phyloP scores from a whole-genome alignment of 352 stramenopile genomes.

The Phytophthora syringae region DNA sequence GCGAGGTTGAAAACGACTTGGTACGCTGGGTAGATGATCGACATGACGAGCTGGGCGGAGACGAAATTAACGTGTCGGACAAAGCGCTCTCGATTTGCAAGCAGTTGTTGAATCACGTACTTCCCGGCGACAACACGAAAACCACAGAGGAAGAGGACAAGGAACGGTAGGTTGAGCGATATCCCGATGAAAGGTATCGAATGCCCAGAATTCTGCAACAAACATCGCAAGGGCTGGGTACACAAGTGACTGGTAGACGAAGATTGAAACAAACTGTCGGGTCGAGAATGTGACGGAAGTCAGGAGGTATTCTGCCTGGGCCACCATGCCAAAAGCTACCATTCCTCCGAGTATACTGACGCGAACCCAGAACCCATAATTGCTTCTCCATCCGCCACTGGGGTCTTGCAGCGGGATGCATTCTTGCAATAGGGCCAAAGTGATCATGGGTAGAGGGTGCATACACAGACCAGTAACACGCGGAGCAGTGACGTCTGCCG shows the following conservation, averaged over 20 bases:
- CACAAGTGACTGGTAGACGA: too few relatives aligned
- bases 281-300: not conserved
- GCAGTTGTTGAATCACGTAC: not conserved
- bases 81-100: not conserved
- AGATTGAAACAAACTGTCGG: not conserved
- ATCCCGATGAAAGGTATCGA: not conserved
- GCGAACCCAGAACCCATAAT: constrained; percentile 9
- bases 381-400: not conserved
- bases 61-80: not conserved
- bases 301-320: not conserved
- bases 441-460: not conserved
- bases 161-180: not conserved
- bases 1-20: not conserved
- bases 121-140: not conserved
- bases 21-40: not conserved
- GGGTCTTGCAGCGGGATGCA: constrained; percentile 7
- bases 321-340: not conserved
- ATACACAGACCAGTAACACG: constrained; percentile 3
- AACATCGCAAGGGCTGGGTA: too few relatives aligned
- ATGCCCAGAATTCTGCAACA: not conserved
- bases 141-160: not conserved
- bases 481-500: constrained; percentile 2
- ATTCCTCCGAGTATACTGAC: not conserved
- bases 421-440: not conserved
- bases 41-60: too few relatives aligned